Evolutionary conservation across 2,329 filamentous ascomycete species (phyloP), one percentile per base, ranked within the genome.

Genomic region (Cryphonectria nitschkei): DNA sequence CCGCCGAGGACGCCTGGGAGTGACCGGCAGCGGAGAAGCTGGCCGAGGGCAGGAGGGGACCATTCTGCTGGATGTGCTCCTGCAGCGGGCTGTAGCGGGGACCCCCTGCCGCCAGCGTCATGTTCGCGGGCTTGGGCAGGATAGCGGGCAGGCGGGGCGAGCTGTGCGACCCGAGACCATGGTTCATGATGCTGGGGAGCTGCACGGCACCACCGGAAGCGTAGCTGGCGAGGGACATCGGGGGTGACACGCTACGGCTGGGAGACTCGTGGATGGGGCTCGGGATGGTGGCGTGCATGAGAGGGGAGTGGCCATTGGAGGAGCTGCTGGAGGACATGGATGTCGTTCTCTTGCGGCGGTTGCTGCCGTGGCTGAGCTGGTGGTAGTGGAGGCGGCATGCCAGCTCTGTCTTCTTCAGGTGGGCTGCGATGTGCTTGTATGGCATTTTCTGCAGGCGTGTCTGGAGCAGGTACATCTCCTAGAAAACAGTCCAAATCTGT

Each of bases 341-440:
- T 37, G 88, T 87, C 72, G 89, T 91, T 72, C 92, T 89, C 85
- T 93, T 93, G 79, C 92, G 91, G 76, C 92, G 90, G 82, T 92
- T 93, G 83, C 88, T 93, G 71, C 92, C 92, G 79, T 94, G 93
- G 74, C 91, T 94, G 74, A 96, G 87, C 78, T 96, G 93, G 78
- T 97, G 93, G 79, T 93, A 95, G 81, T 96, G 93, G 73, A 97
- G 87, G 74, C 93, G 93, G 82, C 93, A 97, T 64, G 93, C 93
- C 72, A 96, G 85, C 83, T 96, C 93, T 0, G 93, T 96, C 85
- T 96, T 97, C 82, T 94, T 93, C 75, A 96, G 84, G 76, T 95
- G 91, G 71, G 91, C 89, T 71, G 93, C 93, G 78, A 96, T 96
- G 79, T 95, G 92, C 85, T 95, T 96, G 82, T 96, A 96, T 0